phyloP scores from a whole-genome alignment of 345 rosid species.

The Rhodomyrtus tomentosa region DNA sequence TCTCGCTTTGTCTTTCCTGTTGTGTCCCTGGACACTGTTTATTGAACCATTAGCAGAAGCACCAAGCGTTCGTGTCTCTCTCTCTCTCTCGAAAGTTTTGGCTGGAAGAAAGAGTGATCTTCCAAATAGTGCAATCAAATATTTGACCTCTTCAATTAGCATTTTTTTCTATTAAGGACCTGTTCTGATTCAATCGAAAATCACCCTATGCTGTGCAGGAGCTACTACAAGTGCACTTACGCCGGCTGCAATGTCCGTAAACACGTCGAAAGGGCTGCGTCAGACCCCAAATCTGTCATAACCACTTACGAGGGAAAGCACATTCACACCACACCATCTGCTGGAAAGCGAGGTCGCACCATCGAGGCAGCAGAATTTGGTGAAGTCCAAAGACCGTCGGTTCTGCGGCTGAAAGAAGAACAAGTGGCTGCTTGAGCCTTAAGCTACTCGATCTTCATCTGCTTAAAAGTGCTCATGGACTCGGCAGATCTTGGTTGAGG shows the following conservation, averaged over 20 bases:
- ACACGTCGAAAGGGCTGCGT: conserved; percentile 90
- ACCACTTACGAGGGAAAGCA: conserved; percentile 98
- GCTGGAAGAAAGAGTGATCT: background rate
- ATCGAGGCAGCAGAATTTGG: conserved; percentile 31
- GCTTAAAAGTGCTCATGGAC: background rate
- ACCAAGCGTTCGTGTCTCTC: too few relatives aligned
- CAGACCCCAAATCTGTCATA: conserved; percentile 79
- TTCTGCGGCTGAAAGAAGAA: conserved; percentile 66
- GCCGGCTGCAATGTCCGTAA: conserved; percentile 86
- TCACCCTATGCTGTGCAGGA: conserved; percentile 2
- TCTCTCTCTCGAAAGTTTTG: background rate
- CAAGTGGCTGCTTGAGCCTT: conserved; percentile 30
- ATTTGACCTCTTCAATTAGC: background rate
- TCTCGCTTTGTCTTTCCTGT: background rate
- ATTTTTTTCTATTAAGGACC: background rate
- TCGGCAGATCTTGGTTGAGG: background rate
- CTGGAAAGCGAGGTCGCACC: conserved; percentile 46
- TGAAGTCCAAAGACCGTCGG: conserved; percentile 43
- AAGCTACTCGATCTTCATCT: background rate
- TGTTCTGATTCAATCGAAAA: background rate
- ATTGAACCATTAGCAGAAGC: background rate
- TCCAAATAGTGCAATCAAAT: background rate
- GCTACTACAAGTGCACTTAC: conserved; percentile 70
- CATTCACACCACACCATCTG: conserved; percentile 73
- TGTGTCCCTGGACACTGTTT: background rate